Percentiles rank a stretch among this genome's conserved stretches.
These are phyloP conservation scores for Candida gorgasii DNA, from an alignment of 805 yeast species.

Conservation along the genomic window DNA sequence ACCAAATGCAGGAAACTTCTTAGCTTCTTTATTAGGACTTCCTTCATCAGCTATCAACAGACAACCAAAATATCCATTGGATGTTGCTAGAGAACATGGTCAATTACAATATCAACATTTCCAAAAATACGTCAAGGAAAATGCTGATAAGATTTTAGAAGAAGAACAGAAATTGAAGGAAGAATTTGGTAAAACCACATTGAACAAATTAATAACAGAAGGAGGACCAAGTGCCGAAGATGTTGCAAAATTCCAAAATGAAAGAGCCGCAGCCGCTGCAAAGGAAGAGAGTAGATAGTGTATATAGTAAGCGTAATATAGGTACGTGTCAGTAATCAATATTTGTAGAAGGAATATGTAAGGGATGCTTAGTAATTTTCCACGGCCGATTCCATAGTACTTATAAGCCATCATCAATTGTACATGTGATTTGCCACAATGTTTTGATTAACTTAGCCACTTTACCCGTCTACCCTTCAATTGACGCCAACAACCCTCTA, in stretches of 20 bases:
- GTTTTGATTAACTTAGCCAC: too few relatives aligned
- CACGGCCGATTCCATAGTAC: too few relatives aligned
- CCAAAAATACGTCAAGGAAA: slow-evolving; percentile 60
- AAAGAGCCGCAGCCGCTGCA: slow-evolving; percentile 21
- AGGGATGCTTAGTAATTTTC: too few relatives aligned
- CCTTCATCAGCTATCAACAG: slow-evolving; percentile 46
- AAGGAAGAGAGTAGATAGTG: slow-evolving; percentile 1
- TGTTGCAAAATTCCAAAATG: slow-evolving; percentile 43
- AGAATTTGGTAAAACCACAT: slow-evolving; percentile 76
- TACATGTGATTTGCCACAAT: too few relatives aligned
- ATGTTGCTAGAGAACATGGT: slow-evolving; percentile 86
- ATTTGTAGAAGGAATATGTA: too few relatives aligned
- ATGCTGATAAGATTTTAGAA: slow-evolving; percentile 67
- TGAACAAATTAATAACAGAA: slow-evolving; percentile 82
- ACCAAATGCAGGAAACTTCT: slow-evolving; percentile 51
- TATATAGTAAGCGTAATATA: neutral
- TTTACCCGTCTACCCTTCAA: too few relatives aligned
- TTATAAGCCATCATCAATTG: too few relatives aligned
- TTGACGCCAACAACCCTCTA: too few relatives aligned
- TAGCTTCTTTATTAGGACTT: slow-evolving; percentile 65
- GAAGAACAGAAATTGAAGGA: slow-evolving; percentile 87
- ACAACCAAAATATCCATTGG: slow-evolving; percentile 79
- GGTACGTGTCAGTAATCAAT: too few relatives aligned
- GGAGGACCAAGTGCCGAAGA: slow-evolving; percentile 80
- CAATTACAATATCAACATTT: slow-evolving; percentile 83